A percentile compares a stretch with the other conserved stretches of the same genome.
Conservation (phyloP, 768 basidiomycete species). For the Piloderma croceum region DNA sequence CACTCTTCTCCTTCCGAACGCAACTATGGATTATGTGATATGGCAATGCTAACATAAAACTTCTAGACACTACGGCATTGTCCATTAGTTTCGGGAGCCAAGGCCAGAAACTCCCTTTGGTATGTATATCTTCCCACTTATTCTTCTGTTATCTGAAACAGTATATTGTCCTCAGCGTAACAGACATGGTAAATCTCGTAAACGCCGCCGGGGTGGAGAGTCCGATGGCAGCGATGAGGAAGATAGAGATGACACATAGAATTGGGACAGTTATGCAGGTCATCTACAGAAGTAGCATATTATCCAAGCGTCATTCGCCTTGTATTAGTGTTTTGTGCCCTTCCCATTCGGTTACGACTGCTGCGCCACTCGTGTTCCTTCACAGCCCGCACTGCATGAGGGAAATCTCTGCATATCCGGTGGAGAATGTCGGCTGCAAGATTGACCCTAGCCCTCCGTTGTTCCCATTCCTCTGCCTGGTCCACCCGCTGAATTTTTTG, state of each 20-base stretch:
- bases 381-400: constrained; percentile 33
- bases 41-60: constrained; percentile 16
- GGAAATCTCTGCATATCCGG: constrained; percentile 46
- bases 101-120: constrained; percentile 84
- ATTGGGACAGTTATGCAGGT: too few species aligned
- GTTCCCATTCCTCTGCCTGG: constrained; percentile 17
- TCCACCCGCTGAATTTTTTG: constrained; percentile 17
- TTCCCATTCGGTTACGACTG: constrained; percentile 7
- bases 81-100: constrained; percentile 87
- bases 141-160: constrained; percentile 17
- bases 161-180: constrained; percentile 52
- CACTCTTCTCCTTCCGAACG: constrained; percentile 16
- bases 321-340: constrained; percentile 7
- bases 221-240: constrained; percentile 66
- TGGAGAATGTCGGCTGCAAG: constrained; percentile 38
- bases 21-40: constrained; percentile 8
- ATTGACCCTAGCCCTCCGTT: constrained; percentile 16
- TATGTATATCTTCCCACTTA: constrained; percentile 30
- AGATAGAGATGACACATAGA: constrained; percentile 54
- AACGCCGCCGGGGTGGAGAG: constrained; percentile 51
- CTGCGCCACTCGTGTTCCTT: constrained; percentile 11
- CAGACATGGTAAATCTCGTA: constrained; percentile 65
- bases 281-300: too few species aligned
- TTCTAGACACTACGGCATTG: constrained; percentile 76
- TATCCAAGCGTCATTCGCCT: too few species aligned